Base-by-base conservation (phyloP, 2,329 filamentous ascomycete genomes). In the Nemania diffusa region DNA sequence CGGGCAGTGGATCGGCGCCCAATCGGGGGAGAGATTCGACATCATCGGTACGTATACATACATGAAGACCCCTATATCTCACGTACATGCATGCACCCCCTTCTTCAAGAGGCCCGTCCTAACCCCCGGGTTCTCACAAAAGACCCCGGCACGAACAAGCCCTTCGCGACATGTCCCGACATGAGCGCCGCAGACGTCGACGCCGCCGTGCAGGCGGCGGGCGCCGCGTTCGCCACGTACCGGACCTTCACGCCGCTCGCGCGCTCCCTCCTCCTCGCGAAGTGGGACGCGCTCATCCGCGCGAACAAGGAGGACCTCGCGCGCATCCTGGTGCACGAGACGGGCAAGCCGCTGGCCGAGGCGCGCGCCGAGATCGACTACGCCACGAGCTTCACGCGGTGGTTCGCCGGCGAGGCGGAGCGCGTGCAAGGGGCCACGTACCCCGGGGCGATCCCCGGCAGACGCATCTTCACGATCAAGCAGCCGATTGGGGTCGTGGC, bases 401-500 rank as follows among this genome's bases (percentile, higher is more conserved):
- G 86, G 86, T 89, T 89, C 68, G 79, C 84, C 0, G 82, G 83
- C 11, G 84, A 85, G 70, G 83, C 84, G 3, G 82, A 84, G 65
- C 76, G 77, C 57, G 73, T 83, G 27, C 90, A 74, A 82, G 91
- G 91, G 17, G 84, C 84, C 0, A 84, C 90, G 4, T 85, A 87
- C 52, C 82, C 84, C 0, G 84, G 89, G 0, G 82, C 90, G 0
- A 80, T 87, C 0, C 87, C 91, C 0, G 87, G 88, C 34, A 82
- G 91, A 5, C 84, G 91, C 13, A 84, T 90, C 2, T 87, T 94
- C 68, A 91, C 90, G 0, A 85, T 94, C 72, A 94, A 94, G 81
- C 90, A 92, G 78, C 90, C 90, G 0, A 84, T 92, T 65, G 91
- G 91, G 62, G 89, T 92, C 11, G 84, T 87, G 0, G 90, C 85